These are phyloP conservation scores for Gnomoniopsis sp. DNA, from an alignment of 2,329 filamentous ascomycete genomes.

Conservation along the genomic window DNA sequence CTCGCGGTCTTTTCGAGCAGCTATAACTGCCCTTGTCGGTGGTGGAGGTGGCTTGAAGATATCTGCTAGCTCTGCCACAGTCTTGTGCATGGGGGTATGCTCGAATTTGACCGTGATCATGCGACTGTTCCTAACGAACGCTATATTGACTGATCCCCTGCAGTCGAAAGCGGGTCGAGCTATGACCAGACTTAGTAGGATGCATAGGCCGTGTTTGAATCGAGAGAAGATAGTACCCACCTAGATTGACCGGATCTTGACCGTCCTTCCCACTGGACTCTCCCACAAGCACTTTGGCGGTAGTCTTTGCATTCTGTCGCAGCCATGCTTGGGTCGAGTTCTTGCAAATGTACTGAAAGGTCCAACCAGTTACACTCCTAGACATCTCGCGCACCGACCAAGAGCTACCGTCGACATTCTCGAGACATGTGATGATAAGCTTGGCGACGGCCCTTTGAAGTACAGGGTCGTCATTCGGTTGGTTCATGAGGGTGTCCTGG, in stretches of 20 bases:
- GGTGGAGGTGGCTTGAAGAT: constrained; percentile 44
- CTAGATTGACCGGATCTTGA: constrained; percentile 40
- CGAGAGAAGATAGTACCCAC: constrained; percentile 28
- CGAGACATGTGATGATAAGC: constrained; percentile 42
- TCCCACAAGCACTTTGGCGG: constrained; percentile 39
- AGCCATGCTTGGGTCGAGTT: constrained; percentile 50
- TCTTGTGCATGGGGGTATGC: constrained; percentile 55
- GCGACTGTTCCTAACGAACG: constrained; percentile 45
- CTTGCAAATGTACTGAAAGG: constrained; percentile 51
- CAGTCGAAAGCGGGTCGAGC: constrained; percentile 59
- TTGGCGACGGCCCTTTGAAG: constrained; percentile 48
- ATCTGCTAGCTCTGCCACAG: constrained; percentile 47
- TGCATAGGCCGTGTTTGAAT: not conserved
- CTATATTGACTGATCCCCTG: constrained; percentile 46
- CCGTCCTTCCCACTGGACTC: constrained; percentile 46
- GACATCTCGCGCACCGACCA: constrained; percentile 47
- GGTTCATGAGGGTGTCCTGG: constrained; percentile 44
- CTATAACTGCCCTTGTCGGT: constrained; percentile 23
- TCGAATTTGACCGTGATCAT: constrained; percentile 51
- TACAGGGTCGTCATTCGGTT: constrained; percentile 44
- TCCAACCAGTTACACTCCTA: constrained; percentile 47
- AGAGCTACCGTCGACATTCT: constrained; percentile 42
- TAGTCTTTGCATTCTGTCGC: constrained; percentile 40
- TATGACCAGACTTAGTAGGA: constrained; percentile 24
- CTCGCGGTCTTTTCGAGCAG: constrained; percentile 27